These are phyloP conservation scores for Paramyrothecium roridum DNA, from an alignment of 2,329 filamentous ascomycete genomes.

Conservation along the genomic window DNA sequence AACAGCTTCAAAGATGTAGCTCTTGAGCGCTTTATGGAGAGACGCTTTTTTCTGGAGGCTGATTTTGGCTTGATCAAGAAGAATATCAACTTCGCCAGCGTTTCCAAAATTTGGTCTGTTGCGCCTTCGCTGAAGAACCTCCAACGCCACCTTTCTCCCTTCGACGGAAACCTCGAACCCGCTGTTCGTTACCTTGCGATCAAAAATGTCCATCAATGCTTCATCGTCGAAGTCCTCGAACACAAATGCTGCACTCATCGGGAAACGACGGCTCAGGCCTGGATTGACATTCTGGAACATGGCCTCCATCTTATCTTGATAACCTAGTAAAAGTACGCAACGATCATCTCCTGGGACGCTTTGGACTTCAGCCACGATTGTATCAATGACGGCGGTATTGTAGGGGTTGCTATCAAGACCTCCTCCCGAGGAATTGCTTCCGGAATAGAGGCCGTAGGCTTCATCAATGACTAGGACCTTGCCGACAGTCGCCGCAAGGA, in stretches of 20 bases:
- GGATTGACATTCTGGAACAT: constrained; percentile 77
- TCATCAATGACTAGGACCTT: constrained; percentile 82
- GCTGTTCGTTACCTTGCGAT: constrained; percentile 58
- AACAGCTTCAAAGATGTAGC: constrained; percentile 70
- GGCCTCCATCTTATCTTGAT: constrained; percentile 63
- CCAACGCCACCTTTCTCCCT: constrained; percentile 52
- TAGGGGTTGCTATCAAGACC: constrained; percentile 31
- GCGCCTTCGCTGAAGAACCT: constrained; percentile 56
- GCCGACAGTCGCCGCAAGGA: constrained; percentile 62
- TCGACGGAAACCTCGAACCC: constrained; percentile 49
- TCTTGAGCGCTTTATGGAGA: constrained; percentile 18
- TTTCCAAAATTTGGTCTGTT: constrained; percentile 72
- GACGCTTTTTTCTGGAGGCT: constrained; percentile 17
- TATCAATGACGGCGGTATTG: constrained; percentile 68
- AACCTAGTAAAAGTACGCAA: constrained; percentile 70
- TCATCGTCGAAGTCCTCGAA: constrained; percentile 66
- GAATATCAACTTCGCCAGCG: constrained; percentile 66
- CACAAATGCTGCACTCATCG: constrained; percentile 57
- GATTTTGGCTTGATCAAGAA: constrained; percentile 14
- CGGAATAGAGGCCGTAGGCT: constrained; percentile 63
- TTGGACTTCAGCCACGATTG: constrained; percentile 71
- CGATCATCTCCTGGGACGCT: constrained; percentile 67
- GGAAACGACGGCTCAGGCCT: constrained; percentile 65
- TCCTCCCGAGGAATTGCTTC: constrained; percentile 16
- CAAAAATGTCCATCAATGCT: constrained; percentile 58